Evolutionary conservation across 23 red algal genomes (phyloP).

Genomic region (Gracilariopsis chorda): DNA sequence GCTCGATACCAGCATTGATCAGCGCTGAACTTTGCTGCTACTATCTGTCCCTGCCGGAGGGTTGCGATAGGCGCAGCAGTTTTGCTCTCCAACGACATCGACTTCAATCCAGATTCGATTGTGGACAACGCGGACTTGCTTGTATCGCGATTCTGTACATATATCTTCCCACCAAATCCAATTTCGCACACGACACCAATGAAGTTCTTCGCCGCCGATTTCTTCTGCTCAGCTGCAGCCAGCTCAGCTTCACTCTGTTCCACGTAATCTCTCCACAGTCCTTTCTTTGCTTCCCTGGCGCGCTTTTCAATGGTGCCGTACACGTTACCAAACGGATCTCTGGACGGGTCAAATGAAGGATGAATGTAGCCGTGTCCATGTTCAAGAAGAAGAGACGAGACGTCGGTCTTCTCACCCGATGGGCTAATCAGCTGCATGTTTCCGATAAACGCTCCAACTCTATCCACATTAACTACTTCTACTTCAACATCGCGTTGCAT

Average conservation of each 20-base stretch:
- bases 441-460: constrained; percentile 80
- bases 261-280: constrained; percentile 71
- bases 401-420: constrained; percentile 54
- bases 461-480: constrained; percentile 55
- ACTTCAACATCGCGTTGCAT: constrained; percentile 89
- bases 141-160: constrained; percentile 62
- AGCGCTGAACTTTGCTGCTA: constrained; percentile 70
- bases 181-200: constrained; percentile 72
- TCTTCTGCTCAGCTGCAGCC: neutral
- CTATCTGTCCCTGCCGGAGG: constrained; percentile 48
- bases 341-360: constrained; percentile 42
- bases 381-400: constrained; percentile 56
- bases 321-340: constrained; percentile 30
- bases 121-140: constrained; percentile 1
- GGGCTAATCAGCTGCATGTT: constrained; percentile 45
- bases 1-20: constrained; percentile 79
- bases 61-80: constrained; percentile 14
- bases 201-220: neutral
- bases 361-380: constrained; percentile 75
- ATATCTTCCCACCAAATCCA: constrained; percentile 75
- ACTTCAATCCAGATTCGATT: constrained; percentile 43
- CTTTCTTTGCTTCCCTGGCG: constrained; percentile 40
- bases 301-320: constrained; percentile 12
- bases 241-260: constrained; percentile 20
- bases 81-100: constrained; percentile 37